Base-by-base conservation (phyloP, 208 protist genomes). In the Crithidia acanthocephali region DNA sequence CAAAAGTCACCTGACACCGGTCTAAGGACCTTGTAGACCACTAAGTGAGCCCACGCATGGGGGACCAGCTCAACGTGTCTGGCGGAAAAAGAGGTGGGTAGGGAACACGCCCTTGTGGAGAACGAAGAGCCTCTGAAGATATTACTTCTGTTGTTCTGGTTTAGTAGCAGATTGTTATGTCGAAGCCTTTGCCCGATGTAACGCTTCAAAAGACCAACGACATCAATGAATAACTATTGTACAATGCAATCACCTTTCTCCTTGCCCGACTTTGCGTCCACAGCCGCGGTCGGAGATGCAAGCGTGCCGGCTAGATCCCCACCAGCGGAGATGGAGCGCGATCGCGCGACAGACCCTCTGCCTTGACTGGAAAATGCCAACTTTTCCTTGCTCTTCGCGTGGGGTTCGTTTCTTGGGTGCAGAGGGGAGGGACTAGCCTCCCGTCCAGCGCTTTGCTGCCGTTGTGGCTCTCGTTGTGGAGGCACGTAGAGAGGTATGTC, bases 401-500 rank as follows among this genome's bases (percentile, higher is more conserved):
- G 25, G 5, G 0, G 20, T 15, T 18, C 55, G 0, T 25, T 16
- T 25, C 28, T 11, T 2, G 70, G 22, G 16, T 42, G 27, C 10
- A 27, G 15, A 16, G 64, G 20, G 8, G 64, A 45, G 10, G 35
- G 48, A 40, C 40, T 75, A 13, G n/a, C 45, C 0, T 48, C 35
- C 13, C 22, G 13, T 15, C 9, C 4, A 22, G 6, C 18, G 9
- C 2, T 32, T 40, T 25, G 8, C 11, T 25, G 37, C 32, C 5
- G 45, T 5, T 40, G 8, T 40, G 8, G 8, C 35, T 40, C 8
- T 13, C 35, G 35, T 11, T 40, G 35, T 40, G 58, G 50, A 16
- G 22, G 72, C 20, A 67, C n/a, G 50, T 77, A 71, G 16, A 80
- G 32, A 11, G 58, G 68, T n/a, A 72, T 71, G 37, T 45, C 33